Evolutionary conservation across 306 rosid genomes (phyloP).

Genomic region (Prunus mongolica): DNA sequence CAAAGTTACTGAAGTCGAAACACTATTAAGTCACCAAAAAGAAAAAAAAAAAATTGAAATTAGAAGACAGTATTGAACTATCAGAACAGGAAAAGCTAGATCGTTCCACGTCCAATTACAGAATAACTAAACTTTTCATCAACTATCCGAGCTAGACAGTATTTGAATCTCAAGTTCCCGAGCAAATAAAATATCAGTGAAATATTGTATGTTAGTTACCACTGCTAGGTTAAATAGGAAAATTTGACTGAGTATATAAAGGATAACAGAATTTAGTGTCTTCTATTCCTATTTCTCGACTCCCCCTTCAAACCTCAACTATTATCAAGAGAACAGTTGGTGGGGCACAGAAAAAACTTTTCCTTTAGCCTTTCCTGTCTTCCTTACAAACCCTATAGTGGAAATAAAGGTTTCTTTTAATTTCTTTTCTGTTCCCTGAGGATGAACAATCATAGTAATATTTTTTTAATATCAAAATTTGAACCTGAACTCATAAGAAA

Average conservation of each 20-base stretch:
- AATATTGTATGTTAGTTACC: neutral
- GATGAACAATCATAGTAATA: neutral
- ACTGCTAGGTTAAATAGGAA: neutral
- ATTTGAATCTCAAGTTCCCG: neutral
- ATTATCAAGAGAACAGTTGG: neutral
- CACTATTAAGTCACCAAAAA: slow-evolving; percentile 47
- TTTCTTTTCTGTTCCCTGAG: neutral
- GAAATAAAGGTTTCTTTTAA: neutral
- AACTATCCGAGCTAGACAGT: neutral
- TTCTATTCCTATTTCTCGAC: neutral
- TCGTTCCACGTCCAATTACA: neutral
- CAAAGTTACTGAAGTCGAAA: slow-evolving; percentile 73
- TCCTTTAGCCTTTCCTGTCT: neutral
- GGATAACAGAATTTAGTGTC: neutral
- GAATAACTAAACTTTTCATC: neutral
- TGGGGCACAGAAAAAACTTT: neutral
- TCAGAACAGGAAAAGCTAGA: neutral
- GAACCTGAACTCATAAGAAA: neutral
- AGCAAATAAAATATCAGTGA: neutral
- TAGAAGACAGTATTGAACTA: neutral
- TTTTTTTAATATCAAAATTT: neutral
- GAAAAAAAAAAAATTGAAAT: neutral
- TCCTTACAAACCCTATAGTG: neutral
- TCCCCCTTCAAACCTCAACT: neutral
- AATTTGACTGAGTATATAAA: neutral